Evolutionary conservation across 2,329 filamentous ascomycete species (phyloP), one percentile per base, ranked within the genome.

Genomic region (Calonectria crousiana): DNA sequence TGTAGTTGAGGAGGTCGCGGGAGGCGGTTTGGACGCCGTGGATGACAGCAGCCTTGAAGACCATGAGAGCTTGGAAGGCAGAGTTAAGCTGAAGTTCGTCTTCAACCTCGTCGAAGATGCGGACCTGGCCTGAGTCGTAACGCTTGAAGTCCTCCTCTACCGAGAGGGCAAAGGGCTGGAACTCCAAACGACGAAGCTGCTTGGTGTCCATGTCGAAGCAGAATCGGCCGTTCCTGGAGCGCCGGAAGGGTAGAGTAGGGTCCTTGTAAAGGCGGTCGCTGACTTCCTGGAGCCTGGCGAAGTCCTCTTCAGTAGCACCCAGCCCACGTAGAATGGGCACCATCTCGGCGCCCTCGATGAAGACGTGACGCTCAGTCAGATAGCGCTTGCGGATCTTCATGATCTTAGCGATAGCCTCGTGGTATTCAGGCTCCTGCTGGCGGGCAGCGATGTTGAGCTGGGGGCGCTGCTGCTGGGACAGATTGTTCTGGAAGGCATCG

Each of bases 51-150:
- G 77, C 74, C 72, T 83, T 83, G 78, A 83, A 82, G 26, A 80
- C 69, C 74, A 83, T 69, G 38, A 83, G 70, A 38, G 81, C 81
- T 60, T 83, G 81, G 23, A 83, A 64, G 28, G 78, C 78, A 6
- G 79, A 80, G 78, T 83, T 83, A 70, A 74, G 69, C 64, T 83
- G 81, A 38, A 81, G 77, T 51, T 80, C 76, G 20, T 76, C 69
- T n/a, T 77, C 74, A 16, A 78, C 72, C 67, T 83, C 79, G 58
- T 78, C 74, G 73, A 82, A 83, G 67, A 75, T 73, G 26, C 81
- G 76, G 11, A 74, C 65, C 38, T 77, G 66, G 23, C 78, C 80
- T 13, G 76, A 81, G 74, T 82, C 81, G 71, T 82, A 77, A 20
- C 81, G 79, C 68, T 78, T 79, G 68, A 78, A 82, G 71, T 82